phyloP scores from a whole-genome alignment of 257 asterid genomes.

The Solanum corneliomulleri region DNA sequence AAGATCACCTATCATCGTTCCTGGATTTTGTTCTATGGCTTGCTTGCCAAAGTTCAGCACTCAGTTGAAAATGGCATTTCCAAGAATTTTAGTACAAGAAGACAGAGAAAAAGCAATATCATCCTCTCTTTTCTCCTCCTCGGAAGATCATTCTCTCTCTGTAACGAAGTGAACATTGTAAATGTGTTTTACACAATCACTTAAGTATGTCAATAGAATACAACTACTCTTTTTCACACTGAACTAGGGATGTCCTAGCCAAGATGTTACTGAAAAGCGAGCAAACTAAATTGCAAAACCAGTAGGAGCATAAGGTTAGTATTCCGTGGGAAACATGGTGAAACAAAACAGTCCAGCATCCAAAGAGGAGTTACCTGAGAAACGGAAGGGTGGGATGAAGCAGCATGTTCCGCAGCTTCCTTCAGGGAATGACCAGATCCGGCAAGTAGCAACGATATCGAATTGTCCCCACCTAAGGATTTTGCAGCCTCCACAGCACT shows the following conservation, averaged over 20 bases:
- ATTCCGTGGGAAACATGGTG: background rate
- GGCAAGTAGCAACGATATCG: constrained; percentile 63
- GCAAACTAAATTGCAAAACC: background rate
- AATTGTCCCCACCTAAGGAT: constrained; percentile 46
- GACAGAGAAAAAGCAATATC: background rate
- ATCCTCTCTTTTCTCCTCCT: background rate
- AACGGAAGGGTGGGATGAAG: constrained; percentile 65
- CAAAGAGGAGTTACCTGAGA: constrained; percentile 36
- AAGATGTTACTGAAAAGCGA: background rate
- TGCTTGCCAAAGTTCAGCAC: background rate
- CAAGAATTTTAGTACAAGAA: background rate
- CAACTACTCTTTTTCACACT: background rate
- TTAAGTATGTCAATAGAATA: background rate
- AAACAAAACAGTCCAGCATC: background rate
- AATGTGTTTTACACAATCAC: background rate
- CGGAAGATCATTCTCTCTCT: background rate
- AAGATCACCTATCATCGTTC: background rate
- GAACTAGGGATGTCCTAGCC: background rate
- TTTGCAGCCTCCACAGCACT: constrained; percentile 89
- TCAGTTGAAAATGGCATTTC: background rate
- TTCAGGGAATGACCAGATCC: constrained; percentile 79
- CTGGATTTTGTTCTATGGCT: background rate
- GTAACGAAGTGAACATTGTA: background rate
- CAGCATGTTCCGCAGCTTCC: constrained; percentile 73
- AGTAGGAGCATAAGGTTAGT: background rate